Evolutionary conservation across 1,284 basidiomycete species (phyloP), one percentile per base, ranked within the genome.

Genomic region (Singerocomus inundabilis): DNA sequence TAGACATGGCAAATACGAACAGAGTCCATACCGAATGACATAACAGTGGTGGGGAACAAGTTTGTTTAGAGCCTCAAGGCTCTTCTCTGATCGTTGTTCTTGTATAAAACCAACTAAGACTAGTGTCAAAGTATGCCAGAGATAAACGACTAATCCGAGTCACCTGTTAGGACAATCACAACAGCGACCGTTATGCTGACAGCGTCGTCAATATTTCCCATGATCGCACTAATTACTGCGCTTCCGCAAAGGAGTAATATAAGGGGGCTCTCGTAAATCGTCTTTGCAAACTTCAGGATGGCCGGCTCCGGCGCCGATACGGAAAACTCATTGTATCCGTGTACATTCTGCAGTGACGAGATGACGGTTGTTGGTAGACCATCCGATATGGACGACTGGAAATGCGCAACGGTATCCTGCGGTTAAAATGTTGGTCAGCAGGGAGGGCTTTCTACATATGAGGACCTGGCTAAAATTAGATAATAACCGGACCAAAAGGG

Each of bases 11-110:
- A 26, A 51, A 40, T 4, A 46, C 18, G 44, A 32, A 26, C 52
- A 56, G 11, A 46, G 26, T 24, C 59, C 78, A 28, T 63, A 88
- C 80, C 94, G 87, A 43, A 92, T 76, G 48, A 98, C 82, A 66
- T 97, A 91, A 66, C 93, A 97, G 68, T 95, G 93, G 65, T 98
- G 95, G 0, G 95, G 95, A 11, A 97, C 94, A 34, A 97, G 88
- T 70, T 96, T 97, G 74, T 94, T 97, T 28, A 98, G 77, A 0
- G 96, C 93, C 69, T 97, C 93, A 25, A 98, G 76, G 48, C 89
- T 93, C 72, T 98, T 89, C 70, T 98, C 96, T 0, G 94, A 98
- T 35, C 95, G 80, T 56, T 90, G 85, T 72, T 98, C 95, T 69
- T 98, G 95, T 32, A 98, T 85, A 63, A 98, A 98, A 1, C 93